phyloP scores from a whole-genome alignment of 1,284 basidiomycete genomes.

The Exobasidium rhododendri region DNA sequence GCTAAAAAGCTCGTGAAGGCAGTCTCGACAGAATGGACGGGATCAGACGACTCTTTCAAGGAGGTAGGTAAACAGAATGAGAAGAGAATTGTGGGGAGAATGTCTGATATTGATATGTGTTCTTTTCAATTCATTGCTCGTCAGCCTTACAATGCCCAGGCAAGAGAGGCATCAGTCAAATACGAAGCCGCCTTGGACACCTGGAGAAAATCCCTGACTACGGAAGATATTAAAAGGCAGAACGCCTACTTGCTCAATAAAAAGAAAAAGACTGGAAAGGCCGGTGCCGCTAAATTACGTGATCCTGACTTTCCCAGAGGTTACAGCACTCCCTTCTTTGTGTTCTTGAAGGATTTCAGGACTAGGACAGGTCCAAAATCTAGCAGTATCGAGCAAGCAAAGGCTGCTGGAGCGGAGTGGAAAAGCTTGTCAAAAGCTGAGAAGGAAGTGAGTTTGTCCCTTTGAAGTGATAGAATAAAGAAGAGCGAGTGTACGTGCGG shows the following conservation, averaged over 20 bases:
- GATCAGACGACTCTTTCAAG: conserved; percentile 29
- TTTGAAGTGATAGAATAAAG: too few relatives aligned
- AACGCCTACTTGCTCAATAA: conserved; percentile 42
- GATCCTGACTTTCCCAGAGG: conserved; percentile 43
- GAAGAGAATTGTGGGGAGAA: too few relatives aligned
- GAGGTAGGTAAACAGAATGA: conserved; percentile 19
- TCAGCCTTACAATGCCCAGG: conserved; percentile 29
- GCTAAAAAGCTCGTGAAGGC: conserved; percentile 32
- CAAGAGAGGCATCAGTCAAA: conserved; percentile 27
- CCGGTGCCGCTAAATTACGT: conserved; percentile 23
- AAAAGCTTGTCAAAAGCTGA: neutral
- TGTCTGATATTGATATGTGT: neutral
- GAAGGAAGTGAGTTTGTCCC: neutral
- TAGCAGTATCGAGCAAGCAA: neutral
- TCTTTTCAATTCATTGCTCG: neutral
- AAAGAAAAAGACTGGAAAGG: conserved; percentile 32
- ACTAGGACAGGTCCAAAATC: neutral
- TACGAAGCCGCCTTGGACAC: conserved; percentile 39
- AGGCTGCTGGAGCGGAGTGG: neutral
- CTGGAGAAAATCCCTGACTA: conserved; percentile 40
- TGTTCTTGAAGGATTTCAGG: conserved; percentile 36
- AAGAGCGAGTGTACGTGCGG: too few relatives aligned
- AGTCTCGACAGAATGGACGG: conserved; percentile 40
- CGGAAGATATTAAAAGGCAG: conserved; percentile 49
- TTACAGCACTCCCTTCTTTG: conserved; percentile 42